Base-by-base conservation (phyloP, 306 rosid genomes). In the Malus asiatica region DNA sequence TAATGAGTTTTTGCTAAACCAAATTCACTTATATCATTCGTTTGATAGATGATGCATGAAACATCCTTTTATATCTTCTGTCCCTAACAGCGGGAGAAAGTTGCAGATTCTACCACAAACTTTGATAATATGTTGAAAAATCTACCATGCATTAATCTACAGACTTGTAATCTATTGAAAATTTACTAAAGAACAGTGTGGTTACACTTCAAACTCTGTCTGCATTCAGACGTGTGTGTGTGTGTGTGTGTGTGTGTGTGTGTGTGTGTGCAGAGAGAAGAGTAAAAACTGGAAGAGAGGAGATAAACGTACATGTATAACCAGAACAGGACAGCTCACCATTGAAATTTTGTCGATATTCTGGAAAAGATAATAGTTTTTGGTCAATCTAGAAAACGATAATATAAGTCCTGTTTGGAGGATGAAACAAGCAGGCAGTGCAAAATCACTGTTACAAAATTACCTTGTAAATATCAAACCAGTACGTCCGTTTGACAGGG, bases 391-490 rank as follows among this genome's bases (percentile, higher is more conserved):
- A 18, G 55, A 48, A 48, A 48, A 4, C 16, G 0, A 48, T 48
- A 51, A 22, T 13, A 11, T 82, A 69, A 84, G 71, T 25, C 64
- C 75, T 25, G 19, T 45, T 48, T 32, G 71, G 38, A 61, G 60
- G 84, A 79, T 72, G 78, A 73, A 77, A 22, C 11, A 20, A 76
- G 35, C 18, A 33, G n/a, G 62, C 46, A 72, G 52, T 80, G 45
- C 78, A 64, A 22, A 71, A 76, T 76, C 48, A n/a, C 15, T 18
- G n/a, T 25, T 48, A 70, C 8, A 63, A 75, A 65, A 45, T 4
- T 66, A 93, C 98, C 97, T 93, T 91, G 83, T 86, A 93, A 84
- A 93, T 93, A 81, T 93, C 98, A 85, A 93, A 93, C 98, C 98
- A 89, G 82, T 82, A 93, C 5, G 98, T 86, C 78, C 93, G 83